A percentile compares a stretch with the other conserved stretches of the same genome.
Evolutionary conservation across 306 rosid genomes (phyloP).

Genomic region (Fagus sylvatica): DNA sequence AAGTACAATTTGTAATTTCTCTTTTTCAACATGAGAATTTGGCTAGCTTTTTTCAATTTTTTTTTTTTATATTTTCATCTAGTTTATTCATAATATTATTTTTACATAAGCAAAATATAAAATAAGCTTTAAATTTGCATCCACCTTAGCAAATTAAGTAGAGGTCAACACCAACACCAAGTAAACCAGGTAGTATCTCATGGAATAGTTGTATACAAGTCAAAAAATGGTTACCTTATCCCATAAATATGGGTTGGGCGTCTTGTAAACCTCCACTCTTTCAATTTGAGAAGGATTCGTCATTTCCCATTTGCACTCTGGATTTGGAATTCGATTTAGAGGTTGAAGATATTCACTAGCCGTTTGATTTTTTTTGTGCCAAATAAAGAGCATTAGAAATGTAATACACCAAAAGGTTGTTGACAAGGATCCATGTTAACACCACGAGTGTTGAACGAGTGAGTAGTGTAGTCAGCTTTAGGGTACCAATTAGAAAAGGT

Average conservation of each 20-base stretch:
- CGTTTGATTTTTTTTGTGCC: slow-evolving; percentile 17
- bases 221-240: slow-evolving; percentile 46
- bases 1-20: too few species aligned
- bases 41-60: too few species aligned
- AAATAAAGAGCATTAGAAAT: slow-evolving; percentile 17
- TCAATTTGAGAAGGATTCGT: slow-evolving; percentile 51
- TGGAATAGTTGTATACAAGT: too few species aligned
- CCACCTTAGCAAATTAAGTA: too few species aligned
- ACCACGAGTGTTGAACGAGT: slow-evolving; percentile 61
- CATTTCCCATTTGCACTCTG: slow-evolving; percentile 58
- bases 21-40: too few species aligned
- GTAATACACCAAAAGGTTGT: slow-evolving; percentile 54
- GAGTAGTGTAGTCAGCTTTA: slow-evolving; percentile 42
- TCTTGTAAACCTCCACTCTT: slow-evolving; percentile 44
- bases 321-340: background rate
- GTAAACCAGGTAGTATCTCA: too few species aligned
- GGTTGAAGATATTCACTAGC: slow-evolving; percentile 35
- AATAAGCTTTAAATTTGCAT: too few species aligned
- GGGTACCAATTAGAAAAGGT: slow-evolving; percentile 69
- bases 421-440: slow-evolving; percentile 46
- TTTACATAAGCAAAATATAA: too few species aligned
- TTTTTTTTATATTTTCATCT: too few species aligned
- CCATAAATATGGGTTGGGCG: slow-evolving; percentile 54
- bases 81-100: too few species aligned
- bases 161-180: too few species aligned